Conservation (phyloP, 2,329 filamentous ascomycete species). For the Trichoderma sp. region DNA sequence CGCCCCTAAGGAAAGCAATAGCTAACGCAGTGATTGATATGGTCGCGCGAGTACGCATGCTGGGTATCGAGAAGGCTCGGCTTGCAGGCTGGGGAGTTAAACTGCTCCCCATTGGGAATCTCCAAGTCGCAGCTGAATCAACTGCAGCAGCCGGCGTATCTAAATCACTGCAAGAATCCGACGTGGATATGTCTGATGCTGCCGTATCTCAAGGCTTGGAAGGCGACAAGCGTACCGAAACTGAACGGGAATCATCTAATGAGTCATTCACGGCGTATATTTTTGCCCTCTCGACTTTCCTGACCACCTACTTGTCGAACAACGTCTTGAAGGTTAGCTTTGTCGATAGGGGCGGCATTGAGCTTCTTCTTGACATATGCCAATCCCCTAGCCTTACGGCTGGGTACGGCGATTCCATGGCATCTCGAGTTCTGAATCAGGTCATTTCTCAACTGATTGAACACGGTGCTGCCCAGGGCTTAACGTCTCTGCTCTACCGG, state of each 20-base stretch:
- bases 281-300: slow-evolving; percentile 71
- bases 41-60: slow-evolving; percentile 73
- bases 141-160: slow-evolving; percentile 39
- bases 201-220: slow-evolving; percentile 25
- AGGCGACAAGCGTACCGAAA: slow-evolving; percentile 21
- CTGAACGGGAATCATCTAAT: slow-evolving; percentile 26
- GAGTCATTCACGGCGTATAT: slow-evolving; percentile 64
- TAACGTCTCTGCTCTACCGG: slow-evolving; percentile 77
- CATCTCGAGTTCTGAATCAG: slow-evolving; percentile 67
- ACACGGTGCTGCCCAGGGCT: slow-evolving; percentile 71
- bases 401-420: slow-evolving; percentile 55
- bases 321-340: slow-evolving; percentile 68
- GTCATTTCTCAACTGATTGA: slow-evolving; percentile 79
- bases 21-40: slow-evolving; percentile 84
- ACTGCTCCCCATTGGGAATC: slow-evolving; percentile 60
- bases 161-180: slow-evolving; percentile 38
- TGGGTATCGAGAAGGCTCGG: slow-evolving; percentile 68
- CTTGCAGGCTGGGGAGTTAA: slow-evolving; percentile 73
- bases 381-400: slow-evolving; percentile 75
- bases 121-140: slow-evolving; percentile 47
- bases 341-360: slow-evolving; percentile 74
- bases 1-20: slow-evolving; percentile 73
- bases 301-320: slow-evolving; percentile 72
- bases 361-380: slow-evolving; percentile 78
- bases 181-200: slow-evolving; percentile 66